phyloP scores from a whole-genome alignment of 306 rosid species.

The Ziziphus jujuba region DNA sequence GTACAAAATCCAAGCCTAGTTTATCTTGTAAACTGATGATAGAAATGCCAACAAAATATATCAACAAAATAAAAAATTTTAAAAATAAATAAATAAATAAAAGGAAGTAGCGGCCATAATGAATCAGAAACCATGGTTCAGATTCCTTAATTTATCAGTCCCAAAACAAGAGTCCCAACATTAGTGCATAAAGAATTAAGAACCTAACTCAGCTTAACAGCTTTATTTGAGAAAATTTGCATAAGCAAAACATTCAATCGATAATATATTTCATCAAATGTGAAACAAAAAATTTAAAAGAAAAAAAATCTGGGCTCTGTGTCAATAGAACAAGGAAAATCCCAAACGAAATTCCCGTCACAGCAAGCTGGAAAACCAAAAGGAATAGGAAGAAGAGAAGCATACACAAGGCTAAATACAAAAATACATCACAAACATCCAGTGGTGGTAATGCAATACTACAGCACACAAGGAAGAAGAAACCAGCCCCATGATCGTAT shows the following conservation, averaged over 20 bases:
- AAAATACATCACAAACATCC: conserved; percentile 53
- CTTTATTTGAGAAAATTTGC: not conserved
- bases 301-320: not conserved
- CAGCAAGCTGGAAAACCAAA: conserved; percentile 8
- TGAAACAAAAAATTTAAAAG: not conserved
- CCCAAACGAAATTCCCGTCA: conserved; percentile 6
- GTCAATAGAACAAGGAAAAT: conserved; percentile 16
- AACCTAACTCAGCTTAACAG: not conserved
- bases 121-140: too few relatives aligned
- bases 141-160: too few relatives aligned
- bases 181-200: not conserved
- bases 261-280: not conserved
- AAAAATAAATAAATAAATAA: too few relatives aligned
- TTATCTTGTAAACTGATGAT: too few relatives aligned
- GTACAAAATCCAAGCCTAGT: too few relatives aligned
- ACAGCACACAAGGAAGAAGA: conserved; percentile 33
- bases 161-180: not conserved
- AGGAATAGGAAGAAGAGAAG: conserved; percentile 14
- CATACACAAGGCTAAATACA: conserved; percentile 57
- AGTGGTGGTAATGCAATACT: conserved; percentile 25
- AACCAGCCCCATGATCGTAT: conserved; percentile 38
- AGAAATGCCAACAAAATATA: too few relatives aligned
- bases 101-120: too few relatives aligned
- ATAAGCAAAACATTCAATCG: not conserved
- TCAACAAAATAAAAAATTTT: too few relatives aligned